phyloP scores from a whole-genome alignment of 495 filamentous ascomycete species.

The Opeltia flavorubescens region DNA sequence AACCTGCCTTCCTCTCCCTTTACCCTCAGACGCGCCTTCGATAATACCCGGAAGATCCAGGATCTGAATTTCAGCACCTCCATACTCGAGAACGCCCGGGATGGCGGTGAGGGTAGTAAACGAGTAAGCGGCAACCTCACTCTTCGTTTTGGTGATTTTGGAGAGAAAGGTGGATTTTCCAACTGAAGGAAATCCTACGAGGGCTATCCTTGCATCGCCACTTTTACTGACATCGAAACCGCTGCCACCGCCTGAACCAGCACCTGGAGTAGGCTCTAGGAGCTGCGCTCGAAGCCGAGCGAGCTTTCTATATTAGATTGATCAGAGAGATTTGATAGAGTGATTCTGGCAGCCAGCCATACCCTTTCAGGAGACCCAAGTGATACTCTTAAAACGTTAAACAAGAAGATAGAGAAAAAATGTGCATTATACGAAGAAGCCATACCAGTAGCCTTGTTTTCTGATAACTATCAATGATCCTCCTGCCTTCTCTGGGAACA shows the following conservation, averaged over 20 bases:
- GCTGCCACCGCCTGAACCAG: slow-evolving; percentile 52
- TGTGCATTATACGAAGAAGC: not conserved
- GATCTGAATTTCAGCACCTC: slow-evolving; percentile 95
- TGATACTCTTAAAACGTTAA: slow-evolving; percentile 63
- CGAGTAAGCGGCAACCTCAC: slow-evolving; percentile 88
- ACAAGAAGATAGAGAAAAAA: not conserved
- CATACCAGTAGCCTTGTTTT: slow-evolving; percentile 97
- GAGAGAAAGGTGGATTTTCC: slow-evolving; percentile 98
- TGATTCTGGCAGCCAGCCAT: slow-evolving; percentile 13
- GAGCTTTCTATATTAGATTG: slow-evolving; percentile 54
- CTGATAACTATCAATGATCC: slow-evolving; percentile 35
- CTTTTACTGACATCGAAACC: slow-evolving; percentile 97
- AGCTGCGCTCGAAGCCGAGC: slow-evolving; percentile 90
- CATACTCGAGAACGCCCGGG: slow-evolving; percentile 95
- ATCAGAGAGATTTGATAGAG: not conserved
- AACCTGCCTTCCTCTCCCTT: slow-evolving; percentile 90
- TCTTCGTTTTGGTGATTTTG: slow-evolving; percentile 97
- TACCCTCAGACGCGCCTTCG: slow-evolving; percentile 91
- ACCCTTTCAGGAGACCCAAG: slow-evolving; percentile 95
- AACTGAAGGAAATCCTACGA: slow-evolving; percentile 96
- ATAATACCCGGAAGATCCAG: slow-evolving; percentile 98
- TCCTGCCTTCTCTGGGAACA: slow-evolving; percentile 2
- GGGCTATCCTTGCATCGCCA: slow-evolving; percentile 91
- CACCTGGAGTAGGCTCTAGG: slow-evolving; percentile 75
- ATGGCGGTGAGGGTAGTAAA: slow-evolving; percentile 98